Evolutionary conservation across 345 rosid species (phyloP).

Genomic region (rapeseed (Brassica napus)): DNA sequence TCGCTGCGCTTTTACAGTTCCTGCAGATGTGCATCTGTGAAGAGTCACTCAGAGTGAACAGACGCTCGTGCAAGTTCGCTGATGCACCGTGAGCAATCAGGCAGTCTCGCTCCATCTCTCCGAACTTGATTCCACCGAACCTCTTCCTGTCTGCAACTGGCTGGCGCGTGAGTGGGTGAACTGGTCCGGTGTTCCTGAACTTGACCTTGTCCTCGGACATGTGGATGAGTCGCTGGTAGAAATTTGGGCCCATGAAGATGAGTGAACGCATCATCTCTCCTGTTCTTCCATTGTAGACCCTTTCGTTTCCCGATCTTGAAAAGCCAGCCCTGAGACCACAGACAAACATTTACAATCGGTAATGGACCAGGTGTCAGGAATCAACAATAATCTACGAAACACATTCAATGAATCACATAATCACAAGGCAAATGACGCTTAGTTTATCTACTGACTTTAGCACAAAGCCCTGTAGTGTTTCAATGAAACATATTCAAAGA

Average conservation of each 20-base stretch:
- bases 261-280: slow-evolving; percentile 73
- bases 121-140: slow-evolving; percentile 84
- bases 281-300: slow-evolving; percentile 75
- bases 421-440: slow-evolving; percentile 2
- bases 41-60: slow-evolving; percentile 73
- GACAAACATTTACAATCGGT: not conserved
- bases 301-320: slow-evolving; percentile 84
- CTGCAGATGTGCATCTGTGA: slow-evolving; percentile 76
- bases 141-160: slow-evolving; percentile 87
- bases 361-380: not conserved
- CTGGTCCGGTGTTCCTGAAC: slow-evolving; percentile 90
- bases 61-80: slow-evolving; percentile 80
- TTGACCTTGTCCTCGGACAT: slow-evolving; percentile 93
- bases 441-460: not conserved
- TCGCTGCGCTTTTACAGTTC: slow-evolving; percentile 61
- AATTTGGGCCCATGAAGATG: slow-evolving; percentile 85
- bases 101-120: slow-evolving; percentile 94
- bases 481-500: too few species aligned
- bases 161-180: slow-evolving; percentile 89
- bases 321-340: slow-evolving; percentile 70
- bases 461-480: not conserved
- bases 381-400: not conserved
- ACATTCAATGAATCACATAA: not conserved
- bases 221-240: slow-evolving; percentile 84
- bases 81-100: slow-evolving; percentile 86